Evolutionary conservation across 2,329 filamentous ascomycete genomes (phyloP), one percentile per base, ranked within the genome.

Genomic region (Myriosclerotinia curreyana): DNA sequence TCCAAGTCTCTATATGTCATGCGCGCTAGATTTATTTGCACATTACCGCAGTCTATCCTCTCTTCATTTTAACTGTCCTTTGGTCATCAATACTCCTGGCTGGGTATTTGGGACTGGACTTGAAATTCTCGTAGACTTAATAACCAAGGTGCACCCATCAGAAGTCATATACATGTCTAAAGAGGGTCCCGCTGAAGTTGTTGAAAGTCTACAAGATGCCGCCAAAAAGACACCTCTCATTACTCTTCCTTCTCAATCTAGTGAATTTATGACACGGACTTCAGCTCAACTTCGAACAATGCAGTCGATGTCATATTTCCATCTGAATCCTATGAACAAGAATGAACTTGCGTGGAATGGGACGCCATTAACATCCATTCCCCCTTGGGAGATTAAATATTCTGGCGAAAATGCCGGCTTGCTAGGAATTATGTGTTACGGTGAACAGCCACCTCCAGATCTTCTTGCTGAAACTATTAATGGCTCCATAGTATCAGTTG

Each of bases 271-370:
- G 1, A 77, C 82, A 3, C 79, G 87, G 46, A 89, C 86, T 12
- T 82, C 88, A 0, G 81, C 84, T 0, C 86, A 93, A 66, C 75
- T 91, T 3, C 79, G 89, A 59, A 82, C 83, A 7, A 92, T 94
- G 88, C 89, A 92, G 69, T 85, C 82, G n/a, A 87, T 92, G 81
- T 87, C 89, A 0, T 94, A 93, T 70, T 91, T 94, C 71, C 91
- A 94, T 72, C 68, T 79, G 12, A 71, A 75, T 22, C 54, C 66
- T 48, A 62, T 36, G 54, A 69, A 50, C 58, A 69, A 65, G 65
- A 66, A 65, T 4, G n/a, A 49, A 59, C 50, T 67, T 66, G 68
- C 61, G 56, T 74, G 72, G 52, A 90, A 86, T 83, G 77, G 79
- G 0, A 78, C 76, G 0, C 82, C 88, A 0, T 75, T 93, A 11